These are phyloP conservation scores for Xylariaceae sp. DNA, from an alignment of 2,329 filamentous ascomycete species.

Conservation along the genomic window DNA sequence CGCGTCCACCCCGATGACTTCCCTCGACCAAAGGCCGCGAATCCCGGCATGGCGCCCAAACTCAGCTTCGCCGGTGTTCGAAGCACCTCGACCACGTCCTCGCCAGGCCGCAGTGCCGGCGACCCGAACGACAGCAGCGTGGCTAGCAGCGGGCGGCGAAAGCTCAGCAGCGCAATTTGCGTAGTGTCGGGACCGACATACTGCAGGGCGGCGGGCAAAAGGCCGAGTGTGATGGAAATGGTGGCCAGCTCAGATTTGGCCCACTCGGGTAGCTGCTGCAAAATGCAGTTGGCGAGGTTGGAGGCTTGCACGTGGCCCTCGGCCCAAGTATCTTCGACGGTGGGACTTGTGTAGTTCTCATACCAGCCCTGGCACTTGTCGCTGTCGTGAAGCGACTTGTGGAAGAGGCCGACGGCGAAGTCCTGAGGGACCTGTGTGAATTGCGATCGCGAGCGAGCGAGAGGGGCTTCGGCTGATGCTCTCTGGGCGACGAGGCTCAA, in stretches of 20 bases:
- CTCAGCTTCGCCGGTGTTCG: not conserved
- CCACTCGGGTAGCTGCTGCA: not conserved
- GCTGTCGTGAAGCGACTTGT: not conserved
- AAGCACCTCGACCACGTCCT: not conserved
- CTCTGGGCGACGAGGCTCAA: no score
- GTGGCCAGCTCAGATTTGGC: not conserved
- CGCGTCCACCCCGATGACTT: not conserved
- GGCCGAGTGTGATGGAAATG: not conserved
- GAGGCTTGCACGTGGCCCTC: not conserved
- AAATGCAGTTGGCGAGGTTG: constrained; percentile 1
- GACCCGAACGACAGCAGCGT: constrained; percentile 1
- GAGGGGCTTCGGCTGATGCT: not conserved
- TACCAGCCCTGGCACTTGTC: not conserved
- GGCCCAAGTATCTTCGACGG: not conserved
- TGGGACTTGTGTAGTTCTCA: not conserved
- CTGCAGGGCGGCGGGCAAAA: not conserved
- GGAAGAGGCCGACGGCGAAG: not conserved
- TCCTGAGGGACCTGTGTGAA: not conserved
- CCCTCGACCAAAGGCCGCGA: no score
- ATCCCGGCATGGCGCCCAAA: not conserved
- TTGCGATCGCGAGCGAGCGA: not conserved
- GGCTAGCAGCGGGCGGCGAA: constrained; percentile 1
- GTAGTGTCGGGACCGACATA: not conserved
- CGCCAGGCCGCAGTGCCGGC: not conserved
- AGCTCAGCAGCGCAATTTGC: not conserved